phyloP scores from a whole-genome alignment of 2,329 filamentous ascomycete species.

The Hawksworthiomyces lignivorus region DNA sequence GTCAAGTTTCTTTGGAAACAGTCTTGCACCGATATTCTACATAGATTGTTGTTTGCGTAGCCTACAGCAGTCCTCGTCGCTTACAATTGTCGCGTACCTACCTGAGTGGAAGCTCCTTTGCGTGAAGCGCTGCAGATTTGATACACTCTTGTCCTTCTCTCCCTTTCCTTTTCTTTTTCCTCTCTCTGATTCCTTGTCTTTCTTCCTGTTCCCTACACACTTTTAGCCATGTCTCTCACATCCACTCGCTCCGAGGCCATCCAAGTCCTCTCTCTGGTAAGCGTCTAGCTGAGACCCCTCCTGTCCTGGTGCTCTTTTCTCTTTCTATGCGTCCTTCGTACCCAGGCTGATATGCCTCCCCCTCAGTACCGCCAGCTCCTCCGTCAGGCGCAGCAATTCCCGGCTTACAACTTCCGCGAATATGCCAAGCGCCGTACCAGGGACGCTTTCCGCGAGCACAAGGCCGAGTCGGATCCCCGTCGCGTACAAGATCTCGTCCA shows the following conservation, averaged over 20 bases:
- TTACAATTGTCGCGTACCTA: too few relatives aligned
- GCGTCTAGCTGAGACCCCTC: slow-evolving; percentile 17
- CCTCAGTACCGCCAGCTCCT: slow-evolving; percentile 82
- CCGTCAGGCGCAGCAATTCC: slow-evolving; percentile 78
- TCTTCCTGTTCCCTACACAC: not conserved
- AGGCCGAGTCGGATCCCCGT: slow-evolving; percentile 62
- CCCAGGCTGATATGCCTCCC: not conserved
- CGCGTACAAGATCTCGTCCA: slow-evolving; percentile 83
- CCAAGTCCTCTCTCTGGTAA: slow-evolving; percentile 51
- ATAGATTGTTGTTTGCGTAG: too few relatives aligned
- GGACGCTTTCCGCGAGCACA: slow-evolving; percentile 83
- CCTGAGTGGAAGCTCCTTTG: too few relatives aligned
- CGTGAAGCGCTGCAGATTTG: not conserved
- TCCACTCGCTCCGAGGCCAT: slow-evolving; percentile 29
- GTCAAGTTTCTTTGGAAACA: too few relatives aligned
- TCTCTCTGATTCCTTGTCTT: not conserved
- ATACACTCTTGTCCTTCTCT: not conserved
- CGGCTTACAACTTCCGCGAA: slow-evolving; percentile 95
- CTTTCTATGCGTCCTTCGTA: too few relatives aligned
- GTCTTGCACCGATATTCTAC: too few relatives aligned
- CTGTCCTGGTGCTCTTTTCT: slow-evolving; percentile 16
- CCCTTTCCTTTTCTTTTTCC: not conserved
- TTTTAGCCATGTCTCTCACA: slow-evolving; percentile 6
- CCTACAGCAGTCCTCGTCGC: too few relatives aligned
- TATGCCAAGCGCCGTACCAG: slow-evolving; percentile 86